Conservation (phyloP, 495 filamentous ascomycete species). For the Hypoxylon cercidicola region DNA sequence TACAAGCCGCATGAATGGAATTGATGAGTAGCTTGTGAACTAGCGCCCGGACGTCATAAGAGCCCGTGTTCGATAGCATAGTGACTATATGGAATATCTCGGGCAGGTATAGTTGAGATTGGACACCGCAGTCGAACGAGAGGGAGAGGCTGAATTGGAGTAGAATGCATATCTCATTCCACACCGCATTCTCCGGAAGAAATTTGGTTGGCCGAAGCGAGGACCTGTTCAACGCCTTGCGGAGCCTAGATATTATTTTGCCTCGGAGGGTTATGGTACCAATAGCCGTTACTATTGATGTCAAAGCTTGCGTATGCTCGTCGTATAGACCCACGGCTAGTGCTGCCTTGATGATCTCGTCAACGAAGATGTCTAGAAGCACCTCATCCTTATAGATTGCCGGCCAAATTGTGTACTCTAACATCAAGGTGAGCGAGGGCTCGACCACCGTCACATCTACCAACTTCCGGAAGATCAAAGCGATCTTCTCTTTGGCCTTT, state of each 20-base stretch:
- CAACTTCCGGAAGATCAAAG: conserved; percentile 68
- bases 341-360: conserved; percentile 70
- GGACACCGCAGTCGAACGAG: conserved; percentile 71
- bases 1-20: conserved; percentile 71
- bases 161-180: conserved; percentile 71
- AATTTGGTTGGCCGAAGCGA: conserved; percentile 68
- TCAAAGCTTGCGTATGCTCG: conserved; percentile 67
- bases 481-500: conserved; percentile 69
- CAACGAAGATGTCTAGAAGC: conserved; percentile 69
- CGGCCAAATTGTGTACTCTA: conserved; percentile 70
- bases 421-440: conserved; percentile 62
- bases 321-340: conserved; percentile 64
- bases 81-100: conserved; percentile 75
- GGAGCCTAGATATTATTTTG: conserved; percentile 67
- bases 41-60: conserved; percentile 61
- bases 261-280: conserved; percentile 70
- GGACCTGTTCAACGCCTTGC: conserved; percentile 71
- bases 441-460: conserved; percentile 69
- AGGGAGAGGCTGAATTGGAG: conserved; percentile 70
- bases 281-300: conserved; percentile 67
- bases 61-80: conserved; percentile 71
- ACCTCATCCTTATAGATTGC: conserved; percentile 70
- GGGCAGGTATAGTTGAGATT: conserved; percentile 70
- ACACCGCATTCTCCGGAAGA: conserved; percentile 70
- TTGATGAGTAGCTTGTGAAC: conserved; percentile 71